These are phyloP conservation scores for Ophiostoma himal-ulmi DNA, from an alignment of 2,329 filamentous ascomycete genomes.

Conservation along the genomic window DNA sequence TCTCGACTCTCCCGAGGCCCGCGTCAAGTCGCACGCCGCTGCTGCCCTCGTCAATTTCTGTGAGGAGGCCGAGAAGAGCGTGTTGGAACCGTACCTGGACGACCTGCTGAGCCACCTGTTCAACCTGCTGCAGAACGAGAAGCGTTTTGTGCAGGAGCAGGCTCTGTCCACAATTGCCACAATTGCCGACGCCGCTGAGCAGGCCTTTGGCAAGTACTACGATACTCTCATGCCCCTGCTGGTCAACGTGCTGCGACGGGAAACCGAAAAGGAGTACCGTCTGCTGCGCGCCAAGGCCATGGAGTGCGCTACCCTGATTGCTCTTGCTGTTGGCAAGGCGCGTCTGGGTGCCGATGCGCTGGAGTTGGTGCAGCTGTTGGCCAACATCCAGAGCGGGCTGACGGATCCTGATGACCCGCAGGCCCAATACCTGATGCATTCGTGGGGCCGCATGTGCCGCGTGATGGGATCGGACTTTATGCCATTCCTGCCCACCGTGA, in stretches of 20 bases:
- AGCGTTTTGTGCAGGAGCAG: constrained; percentile 96
- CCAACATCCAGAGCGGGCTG: constrained; percentile 78
- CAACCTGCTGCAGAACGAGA: constrained; percentile 79
- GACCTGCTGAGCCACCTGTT: constrained; percentile 79
- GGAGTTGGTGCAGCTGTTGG: constrained; percentile 79
- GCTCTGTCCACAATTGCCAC: constrained; percentile 96
- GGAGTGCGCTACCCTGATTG: constrained; percentile 96
- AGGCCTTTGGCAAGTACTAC: constrained; percentile 92
- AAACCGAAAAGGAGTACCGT: constrained; percentile 89
- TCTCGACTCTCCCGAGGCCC: constrained; percentile 79
- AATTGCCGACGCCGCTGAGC: constrained; percentile 96
- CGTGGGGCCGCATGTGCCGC: constrained; percentile 98
- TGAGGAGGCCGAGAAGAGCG: constrained; percentile 90
- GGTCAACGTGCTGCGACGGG: constrained; percentile 79
- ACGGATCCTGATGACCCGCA: constrained; percentile 91
- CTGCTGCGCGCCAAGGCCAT: constrained; percentile 93
- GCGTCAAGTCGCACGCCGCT: constrained; percentile 93
- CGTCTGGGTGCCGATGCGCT: constrained; percentile 83
- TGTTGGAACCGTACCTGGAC: constrained; percentile 88
- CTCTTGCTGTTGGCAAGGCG: constrained; percentile 88
- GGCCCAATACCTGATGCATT: constrained; percentile 94
- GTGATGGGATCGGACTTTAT: constrained; percentile 87
- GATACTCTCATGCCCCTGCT: constrained; percentile 91
- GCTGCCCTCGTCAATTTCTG: constrained; percentile 99
- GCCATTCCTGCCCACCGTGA: constrained; percentile 85